These are phyloP conservation scores for Urtica urens DNA, from an alignment of 306 rosid species.

Conservation along the genomic window DNA sequence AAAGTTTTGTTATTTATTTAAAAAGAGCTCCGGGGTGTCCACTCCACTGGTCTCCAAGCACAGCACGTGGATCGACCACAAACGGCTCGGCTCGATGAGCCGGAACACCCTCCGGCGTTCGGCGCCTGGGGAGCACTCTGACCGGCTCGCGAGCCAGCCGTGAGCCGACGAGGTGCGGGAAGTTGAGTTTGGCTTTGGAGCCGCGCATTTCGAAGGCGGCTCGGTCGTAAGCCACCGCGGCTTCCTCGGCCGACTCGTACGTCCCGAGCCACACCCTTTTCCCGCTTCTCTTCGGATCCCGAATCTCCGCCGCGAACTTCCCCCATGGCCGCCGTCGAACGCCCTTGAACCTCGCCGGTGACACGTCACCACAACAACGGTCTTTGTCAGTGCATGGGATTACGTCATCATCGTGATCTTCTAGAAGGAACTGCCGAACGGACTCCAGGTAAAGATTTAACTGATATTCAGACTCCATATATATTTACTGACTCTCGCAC, in stretches of 20 bases:
- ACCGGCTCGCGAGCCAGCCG: neutral
- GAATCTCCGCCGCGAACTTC: slow-evolving; percentile 39
- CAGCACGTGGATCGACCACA: too few species aligned
- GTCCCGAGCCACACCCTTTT: slow-evolving; percentile 50
- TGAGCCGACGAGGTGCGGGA: slow-evolving; percentile 32
- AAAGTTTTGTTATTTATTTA: too few species aligned
- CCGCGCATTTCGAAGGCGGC: slow-evolving; percentile 49
- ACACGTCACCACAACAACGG: neutral
- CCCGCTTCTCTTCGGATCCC: slow-evolving; percentile 27
- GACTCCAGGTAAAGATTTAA: neutral
- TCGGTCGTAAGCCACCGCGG: slow-evolving; percentile 43
- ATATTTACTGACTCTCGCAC: neutral
- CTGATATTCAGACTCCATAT: neutral
- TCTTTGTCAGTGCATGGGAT: neutral
- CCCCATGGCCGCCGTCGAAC: slow-evolving; percentile 54
- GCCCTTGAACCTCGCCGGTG: slow-evolving; percentile 16
- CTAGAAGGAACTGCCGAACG: slow-evolving; percentile 3
- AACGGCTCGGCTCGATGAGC: neutral
- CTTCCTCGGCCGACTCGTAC: slow-evolving; percentile 30
- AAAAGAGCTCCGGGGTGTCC: too few species aligned
- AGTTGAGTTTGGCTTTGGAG: slow-evolving; percentile 42
- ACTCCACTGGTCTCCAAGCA: too few species aligned
- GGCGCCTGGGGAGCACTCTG: neutral
- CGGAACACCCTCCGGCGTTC: neutral
- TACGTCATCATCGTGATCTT: neutral